These are phyloP conservation scores for Bacterosira constricta DNA, from an alignment of 108 stramenopile species.

Conservation along the genomic window DNA sequence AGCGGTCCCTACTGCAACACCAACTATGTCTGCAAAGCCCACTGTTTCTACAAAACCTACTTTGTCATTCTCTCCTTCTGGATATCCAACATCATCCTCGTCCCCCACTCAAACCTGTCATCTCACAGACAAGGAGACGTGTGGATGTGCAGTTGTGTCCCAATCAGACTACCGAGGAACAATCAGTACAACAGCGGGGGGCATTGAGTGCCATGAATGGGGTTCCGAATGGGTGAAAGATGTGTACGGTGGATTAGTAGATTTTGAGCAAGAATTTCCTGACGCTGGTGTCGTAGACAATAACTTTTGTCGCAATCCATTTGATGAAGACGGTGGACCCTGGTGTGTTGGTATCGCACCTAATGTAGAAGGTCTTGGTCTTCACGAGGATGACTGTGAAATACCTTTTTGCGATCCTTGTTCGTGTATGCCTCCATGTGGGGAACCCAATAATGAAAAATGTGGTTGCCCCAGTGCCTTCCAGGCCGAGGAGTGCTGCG, in stretches of 20 bases:
- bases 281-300: neutral
- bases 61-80: neutral
- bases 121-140: neutral
- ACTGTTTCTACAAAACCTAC: neutral
- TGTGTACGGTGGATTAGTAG: too few relatives aligned
- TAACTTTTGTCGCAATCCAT: slow-evolving; percentile 5
- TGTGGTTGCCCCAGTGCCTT: slow-evolving; percentile 11
- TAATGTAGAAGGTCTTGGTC: neutral
- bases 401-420: slow-evolving; percentile 6
- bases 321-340: neutral
- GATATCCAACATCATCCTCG: neutral
- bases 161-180: slow-evolving; percentile 19
- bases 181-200: slow-evolving; percentile 2
- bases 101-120: neutral
- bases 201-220: slow-evolving; percentile 12
- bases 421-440: slow-evolving; percentile 1
- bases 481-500: slow-evolving; percentile 1
- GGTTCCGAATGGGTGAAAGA: neutral
- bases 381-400: neutral
- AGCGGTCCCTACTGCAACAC: neutral
- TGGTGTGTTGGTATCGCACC: neutral
- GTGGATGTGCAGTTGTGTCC: slow-evolving; percentile 2
- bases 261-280: neutral
- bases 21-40: neutral
- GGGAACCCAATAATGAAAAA: neutral